Evolutionary conservation across 192 early-diverging fungal genomes (phyloP), one percentile per base, ranked within the genome.

Genomic region (Coemansia sp.): DNA sequence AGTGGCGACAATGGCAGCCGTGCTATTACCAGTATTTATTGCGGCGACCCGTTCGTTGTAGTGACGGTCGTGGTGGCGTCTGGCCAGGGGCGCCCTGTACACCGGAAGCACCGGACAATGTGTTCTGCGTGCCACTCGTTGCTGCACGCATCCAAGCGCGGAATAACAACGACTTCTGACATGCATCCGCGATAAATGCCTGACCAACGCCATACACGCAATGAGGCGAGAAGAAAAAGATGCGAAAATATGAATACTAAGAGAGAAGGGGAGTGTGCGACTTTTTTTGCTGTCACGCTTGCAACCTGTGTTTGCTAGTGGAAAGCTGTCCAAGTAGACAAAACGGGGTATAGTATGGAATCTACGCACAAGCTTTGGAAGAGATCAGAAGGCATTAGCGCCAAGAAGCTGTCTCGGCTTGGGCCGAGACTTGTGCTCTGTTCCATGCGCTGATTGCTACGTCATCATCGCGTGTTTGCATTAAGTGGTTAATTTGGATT

Each of bases 171-270:
- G 62, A 56, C 67, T 68, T 75, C 67, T 66, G 26, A 50, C 38
- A 56, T 34, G 56, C 53, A 67, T 70, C 63, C 55, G 63, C 39
- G 67, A 37, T 57, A 67, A 35, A 29, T 46, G 53, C 35, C 38
- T 58, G 26, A 60, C 63, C 54, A 76, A 60, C 37, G 67, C 27
- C 73, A 76, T 76, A 39, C 50, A 17, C 50, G 27, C 29, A 53
- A 27, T 27, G 26, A 24, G 21, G n/a, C 58, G n/a, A 59, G 38
- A 29, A 42, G 44, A 35, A 52, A 27, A 36, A 46, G 24, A 38
- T 18, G 4, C 22, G 40, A 24, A 43, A 58, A 41, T 39, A 24
- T 24, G 40, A 10, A 22, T 15, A 42, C 36, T 29, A 43, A 10
- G 29, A 12, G 56, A 12, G 27, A 26, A 42, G 41, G 44, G 19